Base-by-base conservation (phyloP, 768 basidiomycete species). In the Tricholoma saponaceum region DNA sequence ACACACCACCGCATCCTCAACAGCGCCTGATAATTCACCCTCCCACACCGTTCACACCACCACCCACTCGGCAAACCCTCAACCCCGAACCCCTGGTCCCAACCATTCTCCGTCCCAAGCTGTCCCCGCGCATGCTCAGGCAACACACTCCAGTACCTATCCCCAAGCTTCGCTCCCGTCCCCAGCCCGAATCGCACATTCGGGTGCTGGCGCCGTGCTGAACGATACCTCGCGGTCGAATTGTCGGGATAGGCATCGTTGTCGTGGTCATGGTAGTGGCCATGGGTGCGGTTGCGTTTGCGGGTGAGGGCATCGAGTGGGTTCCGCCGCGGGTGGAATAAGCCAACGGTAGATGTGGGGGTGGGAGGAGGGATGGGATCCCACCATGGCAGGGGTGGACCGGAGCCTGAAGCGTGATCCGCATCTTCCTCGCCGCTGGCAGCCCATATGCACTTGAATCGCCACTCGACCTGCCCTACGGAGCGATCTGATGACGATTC, bases 1-100 rank as follows among this genome's bases (percentile, higher is more conserved):
- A 64, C 60, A 63, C 83, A 84, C 59, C 70, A 68, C 49, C 80
- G 72, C 59, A 80, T 78, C 54, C 83, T 72, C 67, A 84, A 70
- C 47, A 70, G 68, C 12, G 58, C 60, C 61, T 82, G 78, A 46
- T 72, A 72, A 51, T 82, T 83, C 23, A 84, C 64, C 63, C 76
- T 72, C 23, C 82, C 82, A 56, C 83, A 84, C 0, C 59, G 51
- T 2, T 23, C 56, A 58, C 83, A 84, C 57, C 73, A 75, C 82
- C 81, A 84, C 6, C 82, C 83, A 1, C 61, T 60, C 28, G 75
- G 77, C 52, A 82, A 73, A 1, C 63, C 66, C 35, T 70, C 73
- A 30, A 74, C n/a, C 16, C 47, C 47, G 16, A 49, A 49, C n/a
- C 47, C 47, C 47, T 49, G 14, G 5, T 26, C 25, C 47, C 47